Base-by-base conservation (phyloP, 805 yeast species). In the Kockiozyma suomiensis region DNA sequence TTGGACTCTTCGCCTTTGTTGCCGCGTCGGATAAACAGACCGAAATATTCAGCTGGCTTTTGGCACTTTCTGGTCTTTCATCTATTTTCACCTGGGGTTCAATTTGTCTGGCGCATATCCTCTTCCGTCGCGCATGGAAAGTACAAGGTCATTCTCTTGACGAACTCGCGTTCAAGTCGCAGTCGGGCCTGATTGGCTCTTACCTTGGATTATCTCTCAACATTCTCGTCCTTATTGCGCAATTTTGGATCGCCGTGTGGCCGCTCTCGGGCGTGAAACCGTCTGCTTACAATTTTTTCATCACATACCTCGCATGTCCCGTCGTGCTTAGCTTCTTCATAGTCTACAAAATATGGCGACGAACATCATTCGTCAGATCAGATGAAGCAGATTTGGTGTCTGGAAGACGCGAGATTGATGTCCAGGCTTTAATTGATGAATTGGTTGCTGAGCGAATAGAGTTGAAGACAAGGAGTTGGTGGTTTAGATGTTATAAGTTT, bases 11-110 rank as follows among this genome's bases (percentile, higher is more conserved):
- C 21, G 82, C 86, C 49, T 85, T 82, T 72, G 76, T 88, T 46
- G 82, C 86, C 41, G 89, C 89, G 4, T 81, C 87, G 43, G 73
- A 78, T 7, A 74, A 79, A 58, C 77, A 84, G 28, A 60, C 59
- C 30, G 67, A 61, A 5, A 86, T 87, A 26, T 89, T 88, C 75
- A 77, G 78, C 66, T 88, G 94, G 94, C 74, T 88, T 73, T 76
- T 86, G 68, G 87, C 92, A 15, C 73, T 88, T 33, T 85, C 90
- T 41, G 92, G 92, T 62, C 76, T 88, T 63, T 84, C 91, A 0
- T 84, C 91, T 15, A 78, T 88, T 60, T 83, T 87, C 74, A 85
- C 89, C 35, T 88, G 96, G 96, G 86, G 85, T 54, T 82, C 90
- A 3, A 85, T 88, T 64, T 84, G 87, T 69, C 74, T 81, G 43